A percentile compares a stretch with the other conserved stretches of the same genome.
Conservation (phyloP, 2,329 filamentous ascomycete genomes). For the Trichoderma gracile region DNA sequence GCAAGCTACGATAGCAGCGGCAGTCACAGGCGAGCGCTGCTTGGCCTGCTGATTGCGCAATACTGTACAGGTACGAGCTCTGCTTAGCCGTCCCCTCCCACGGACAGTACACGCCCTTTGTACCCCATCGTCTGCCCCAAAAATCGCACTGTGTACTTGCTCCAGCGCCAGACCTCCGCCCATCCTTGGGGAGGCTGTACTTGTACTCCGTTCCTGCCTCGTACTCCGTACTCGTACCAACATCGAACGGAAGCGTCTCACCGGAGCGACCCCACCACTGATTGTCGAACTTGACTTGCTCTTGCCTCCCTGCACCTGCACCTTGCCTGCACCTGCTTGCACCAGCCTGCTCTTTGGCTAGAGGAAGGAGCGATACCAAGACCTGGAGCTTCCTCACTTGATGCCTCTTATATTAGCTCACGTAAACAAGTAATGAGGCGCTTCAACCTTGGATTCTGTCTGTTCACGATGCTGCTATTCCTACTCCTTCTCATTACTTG, state of each 20-base stretch:
- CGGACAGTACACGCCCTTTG: constrained; percentile 41
- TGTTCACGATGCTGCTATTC: background rate
- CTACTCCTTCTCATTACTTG: background rate
- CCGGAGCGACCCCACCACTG: constrained; percentile 10
- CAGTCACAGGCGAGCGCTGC: constrained; percentile 12
- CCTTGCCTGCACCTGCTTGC: background rate
- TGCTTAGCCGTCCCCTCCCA: constrained; percentile 37
- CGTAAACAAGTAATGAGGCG: too few relatives aligned
- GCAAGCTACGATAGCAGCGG: background rate
- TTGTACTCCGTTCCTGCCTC: constrained; percentile 5
- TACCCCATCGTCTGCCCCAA: constrained; percentile 30
- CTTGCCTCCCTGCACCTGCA: constrained; percentile 19
- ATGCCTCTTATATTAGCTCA: too few relatives aligned
- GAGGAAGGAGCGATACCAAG: too few relatives aligned
- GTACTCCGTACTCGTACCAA: too few relatives aligned
- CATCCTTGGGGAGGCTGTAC: constrained; percentile 15
- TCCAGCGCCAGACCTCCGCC: constrained; percentile 5
- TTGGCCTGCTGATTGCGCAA: constrained; percentile 30
- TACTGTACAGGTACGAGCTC: constrained; percentile 45
- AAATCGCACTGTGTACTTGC: constrained; percentile 43
- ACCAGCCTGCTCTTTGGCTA: too few relatives aligned
- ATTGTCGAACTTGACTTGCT: too few relatives aligned
- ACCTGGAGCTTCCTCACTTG: too few relatives aligned
- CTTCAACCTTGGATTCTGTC: too few relatives aligned
- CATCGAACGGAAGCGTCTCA: background rate